A percentile compares a stretch with the other conserved stretches of the same genome.
phyloP scores from a whole-genome alignment of 2,329 filamentous ascomycete genomes.

The Colletotrichum sidae region DNA sequence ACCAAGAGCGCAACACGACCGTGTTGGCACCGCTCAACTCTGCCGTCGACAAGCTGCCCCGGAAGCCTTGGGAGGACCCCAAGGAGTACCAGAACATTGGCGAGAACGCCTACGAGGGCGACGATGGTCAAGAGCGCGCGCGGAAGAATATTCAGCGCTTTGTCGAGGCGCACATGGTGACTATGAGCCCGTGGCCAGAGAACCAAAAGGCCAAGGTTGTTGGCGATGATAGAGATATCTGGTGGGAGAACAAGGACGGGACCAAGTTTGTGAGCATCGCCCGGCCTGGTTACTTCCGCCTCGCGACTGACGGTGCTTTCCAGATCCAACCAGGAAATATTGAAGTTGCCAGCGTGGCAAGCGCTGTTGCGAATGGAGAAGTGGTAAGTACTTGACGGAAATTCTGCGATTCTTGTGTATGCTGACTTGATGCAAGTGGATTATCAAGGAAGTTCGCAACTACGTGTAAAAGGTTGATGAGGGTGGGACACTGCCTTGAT shows the following conservation, averaged over 20 bases:
- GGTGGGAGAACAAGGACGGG: constrained; percentile 82
- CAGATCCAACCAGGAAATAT: constrained; percentile 84
- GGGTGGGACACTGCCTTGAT: background rate
- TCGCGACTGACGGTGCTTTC: constrained; percentile 1
- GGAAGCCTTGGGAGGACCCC: constrained; percentile 88
- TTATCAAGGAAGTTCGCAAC: constrained; percentile 67
- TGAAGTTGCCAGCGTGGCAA: constrained; percentile 79
- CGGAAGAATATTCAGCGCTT: constrained; percentile 81
- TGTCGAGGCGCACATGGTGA: constrained; percentile 86
- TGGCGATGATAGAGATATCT: constrained; percentile 74
- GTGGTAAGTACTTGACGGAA: constrained; percentile 61
- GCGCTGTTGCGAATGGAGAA: constrained; percentile 87
- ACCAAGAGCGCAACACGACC: constrained; percentile 77
- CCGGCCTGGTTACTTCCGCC: background rate
- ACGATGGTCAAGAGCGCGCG: constrained; percentile 80
- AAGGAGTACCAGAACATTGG: constrained; percentile 78
- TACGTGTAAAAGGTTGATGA: constrained; percentile 43
- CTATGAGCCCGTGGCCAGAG: constrained; percentile 79
- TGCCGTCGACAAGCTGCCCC: constrained; percentile 79
- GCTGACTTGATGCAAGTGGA: constrained; percentile 64
- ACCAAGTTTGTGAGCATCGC: constrained; percentile 68
- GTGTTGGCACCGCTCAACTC: constrained; percentile 89
- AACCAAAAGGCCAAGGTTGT: constrained; percentile 74
- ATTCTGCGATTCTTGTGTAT: no score
- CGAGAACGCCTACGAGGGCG: constrained; percentile 79